A percentile compares a stretch with the other conserved stretches of the same genome.
These are phyloP conservation scores for Pythium monospermum DNA, from an alignment of 352 stramenopile genomes.

Conservation along the genomic window DNA sequence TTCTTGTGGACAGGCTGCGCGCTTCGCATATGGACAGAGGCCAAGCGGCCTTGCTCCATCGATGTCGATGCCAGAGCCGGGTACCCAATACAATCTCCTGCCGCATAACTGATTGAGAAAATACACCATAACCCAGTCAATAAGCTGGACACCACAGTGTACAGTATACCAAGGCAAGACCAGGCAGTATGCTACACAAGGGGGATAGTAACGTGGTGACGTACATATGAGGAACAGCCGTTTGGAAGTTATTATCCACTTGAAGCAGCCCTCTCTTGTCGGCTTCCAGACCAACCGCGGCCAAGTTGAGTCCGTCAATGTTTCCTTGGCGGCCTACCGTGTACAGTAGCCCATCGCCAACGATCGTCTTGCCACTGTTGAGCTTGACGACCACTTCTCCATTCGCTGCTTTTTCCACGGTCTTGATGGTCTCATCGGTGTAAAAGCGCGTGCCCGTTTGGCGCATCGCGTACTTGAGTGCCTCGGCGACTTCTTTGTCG, in stretches of 20 bases:
- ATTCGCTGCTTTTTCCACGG: constrained; percentile 52
- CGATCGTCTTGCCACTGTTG: constrained; percentile 64
- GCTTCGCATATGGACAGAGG: constrained; percentile 85
- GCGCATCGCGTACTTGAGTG: constrained; percentile 87
- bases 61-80: constrained; percentile 84
- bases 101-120: constrained; percentile 81
- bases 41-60: constrained; percentile 86
- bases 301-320: constrained; percentile 79
- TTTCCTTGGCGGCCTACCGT: constrained; percentile 70
- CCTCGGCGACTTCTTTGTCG: constrained; percentile 82
- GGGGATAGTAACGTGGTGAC: too few species aligned
- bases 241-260: constrained; percentile 89
- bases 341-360: constrained; percentile 76
- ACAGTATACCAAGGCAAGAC: too few species aligned
- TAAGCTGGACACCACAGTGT: constrained; percentile 4
- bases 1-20: constrained; percentile 31
- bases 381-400: constrained; percentile 74
- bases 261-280: constrained; percentile 79
- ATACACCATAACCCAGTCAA: not conserved
- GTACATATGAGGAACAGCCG: constrained; percentile 72
- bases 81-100: constrained; percentile 86
- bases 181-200: too few species aligned
- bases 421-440: constrained; percentile 72
- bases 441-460: constrained; percentile 85
- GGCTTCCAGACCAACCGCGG: constrained; percentile 69